These are phyloP conservation scores for Rosa multiflora DNA, from an alignment of 306 rosid genomes.

Conservation along the genomic window DNA sequence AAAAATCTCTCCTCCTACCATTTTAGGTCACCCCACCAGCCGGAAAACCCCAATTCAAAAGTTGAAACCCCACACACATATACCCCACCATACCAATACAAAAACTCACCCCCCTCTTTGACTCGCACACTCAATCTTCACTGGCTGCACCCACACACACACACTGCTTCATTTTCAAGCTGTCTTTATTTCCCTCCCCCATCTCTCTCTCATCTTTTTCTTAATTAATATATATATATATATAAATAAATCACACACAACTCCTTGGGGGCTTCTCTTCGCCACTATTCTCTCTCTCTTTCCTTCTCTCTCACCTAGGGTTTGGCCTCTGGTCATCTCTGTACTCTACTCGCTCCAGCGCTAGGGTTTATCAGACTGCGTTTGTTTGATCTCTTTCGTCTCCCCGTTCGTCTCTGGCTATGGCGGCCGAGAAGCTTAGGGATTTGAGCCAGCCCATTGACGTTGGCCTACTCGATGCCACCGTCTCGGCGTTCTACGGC, in stretches of 20 bases:
- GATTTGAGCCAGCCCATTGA: constrained; percentile 95
- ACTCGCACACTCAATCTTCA: not conserved
- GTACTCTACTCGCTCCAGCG: not conserved
- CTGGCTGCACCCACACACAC: too few species aligned
- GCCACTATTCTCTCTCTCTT: constrained; percentile 6
- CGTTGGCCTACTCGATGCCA: constrained; percentile 84
- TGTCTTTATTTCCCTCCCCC: constrained; percentile 48
- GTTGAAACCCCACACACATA: not conserved
- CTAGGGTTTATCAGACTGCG: constrained; percentile 51
- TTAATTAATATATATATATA: not conserved
- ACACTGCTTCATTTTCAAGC: constrained; percentile 93
- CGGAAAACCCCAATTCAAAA: not conserved
- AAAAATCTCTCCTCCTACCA: not conserved
- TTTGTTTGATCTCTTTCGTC: not conserved
- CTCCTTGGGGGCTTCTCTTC: constrained; percentile 8
- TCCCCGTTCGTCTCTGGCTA: constrained; percentile 22
- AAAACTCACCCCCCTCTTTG: not conserved
- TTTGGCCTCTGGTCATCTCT: constrained; percentile 16
- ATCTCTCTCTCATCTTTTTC: constrained; percentile 32
- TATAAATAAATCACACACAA: constrained; percentile 20
- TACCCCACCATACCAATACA: not conserved
- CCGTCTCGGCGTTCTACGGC: constrained; percentile 98
- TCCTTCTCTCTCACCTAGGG: constrained; percentile 33
- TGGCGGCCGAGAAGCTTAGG: constrained; percentile 97
- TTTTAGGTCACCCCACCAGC: not conserved